Evolutionary conservation across 352 stramenopile species (phyloP).

Genomic region (Phytophthora idaei): DNA sequence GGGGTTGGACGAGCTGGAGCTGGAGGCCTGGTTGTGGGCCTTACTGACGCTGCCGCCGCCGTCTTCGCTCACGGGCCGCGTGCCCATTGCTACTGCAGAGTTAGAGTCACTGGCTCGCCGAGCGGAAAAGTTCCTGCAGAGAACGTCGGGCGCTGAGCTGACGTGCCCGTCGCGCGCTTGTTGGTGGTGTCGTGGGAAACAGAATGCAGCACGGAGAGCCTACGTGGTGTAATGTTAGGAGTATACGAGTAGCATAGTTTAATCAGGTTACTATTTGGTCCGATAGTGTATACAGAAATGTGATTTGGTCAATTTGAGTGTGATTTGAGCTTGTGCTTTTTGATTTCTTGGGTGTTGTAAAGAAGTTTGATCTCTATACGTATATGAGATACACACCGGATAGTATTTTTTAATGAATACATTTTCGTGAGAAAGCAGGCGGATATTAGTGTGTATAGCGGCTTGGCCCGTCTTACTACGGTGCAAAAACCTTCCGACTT

Average conservation of each 20-base stretch:
- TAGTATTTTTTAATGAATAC: background rate
- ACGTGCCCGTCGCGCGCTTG: conserved; percentile 22
- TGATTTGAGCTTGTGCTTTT: background rate
- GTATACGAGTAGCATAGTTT: conserved; percentile 1
- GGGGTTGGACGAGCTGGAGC: conserved; percentile 9
- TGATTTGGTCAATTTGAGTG: background rate
- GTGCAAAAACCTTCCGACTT: conserved; percentile 21
- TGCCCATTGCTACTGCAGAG: conserved; percentile 29
- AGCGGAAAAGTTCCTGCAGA: conserved; percentile 3
- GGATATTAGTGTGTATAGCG: background rate
- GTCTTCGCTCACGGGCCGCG: conserved; percentile 36
- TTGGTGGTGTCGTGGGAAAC: conserved; percentile 23
- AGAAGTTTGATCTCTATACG: background rate
- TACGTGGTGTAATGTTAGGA: background rate
- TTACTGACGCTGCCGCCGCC: conserved; percentile 9
- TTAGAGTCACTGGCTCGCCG: conserved; percentile 6
- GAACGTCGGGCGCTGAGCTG: conserved; percentile 8
- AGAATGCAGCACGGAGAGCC: conserved; percentile 20
- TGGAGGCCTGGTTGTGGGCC: conserved; percentile 1
- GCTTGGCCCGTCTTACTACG: conserved; percentile 5
- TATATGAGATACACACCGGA: background rate
- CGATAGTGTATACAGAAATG: background rate
- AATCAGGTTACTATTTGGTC: background rate
- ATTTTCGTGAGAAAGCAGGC: background rate
- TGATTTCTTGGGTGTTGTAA: no score